Percentiles rank a stretch among this genome's conserved stretches.
These are phyloP conservation scores for Paxillus rubicundulus DNA, from an alignment of 768 basidiomycete genomes.

Conservation along the genomic window DNA sequence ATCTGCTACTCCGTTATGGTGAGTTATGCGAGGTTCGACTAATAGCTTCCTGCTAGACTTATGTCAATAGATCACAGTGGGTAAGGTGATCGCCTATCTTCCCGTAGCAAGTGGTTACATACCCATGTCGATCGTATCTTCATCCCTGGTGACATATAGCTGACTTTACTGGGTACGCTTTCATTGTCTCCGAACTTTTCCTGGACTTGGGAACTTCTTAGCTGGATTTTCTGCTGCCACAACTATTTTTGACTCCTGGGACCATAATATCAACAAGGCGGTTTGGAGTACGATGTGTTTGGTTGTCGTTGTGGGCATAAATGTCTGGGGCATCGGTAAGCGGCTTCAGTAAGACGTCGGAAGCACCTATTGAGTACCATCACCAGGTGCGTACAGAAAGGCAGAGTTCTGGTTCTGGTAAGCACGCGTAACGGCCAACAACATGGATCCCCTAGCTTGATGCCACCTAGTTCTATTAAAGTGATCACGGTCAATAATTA, in stretches of 20 bases:
- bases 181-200: not conserved
- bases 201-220: not conserved
- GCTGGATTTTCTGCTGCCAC: slow-evolving; percentile 48
- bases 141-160: not conserved
- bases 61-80: slow-evolving; percentile 21
- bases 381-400: slow-evolving; percentile 38
- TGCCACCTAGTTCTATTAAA: slow-evolving; percentile 44
- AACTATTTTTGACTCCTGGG: slow-evolving; percentile 48
- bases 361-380: not conserved
- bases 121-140: slow-evolving; percentile 12
- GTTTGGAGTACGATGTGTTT: slow-evolving; percentile 52
- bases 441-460: not conserved
- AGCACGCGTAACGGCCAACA: not conserved
- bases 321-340: slow-evolving; percentile 35
- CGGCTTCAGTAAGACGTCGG: not conserved
- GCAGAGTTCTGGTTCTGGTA: slow-evolving; percentile 45
- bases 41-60: not conserved
- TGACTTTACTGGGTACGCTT: slow-evolving; percentile 18
- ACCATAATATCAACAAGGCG: slow-evolving; percentile 36
- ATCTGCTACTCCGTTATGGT: slow-evolving; percentile 36
- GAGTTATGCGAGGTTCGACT: not conserved
- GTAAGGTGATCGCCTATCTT: slow-evolving; percentile 45
- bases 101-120: slow-evolving; percentile 41
- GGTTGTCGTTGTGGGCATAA: slow-evolving; percentile 44
- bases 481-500: slow-evolving; percentile 43